Evolutionary conservation across 345 rosid species (phyloP), one percentile per base, ranked within the genome.

Genomic region (Gossypium anomalum): DNA sequence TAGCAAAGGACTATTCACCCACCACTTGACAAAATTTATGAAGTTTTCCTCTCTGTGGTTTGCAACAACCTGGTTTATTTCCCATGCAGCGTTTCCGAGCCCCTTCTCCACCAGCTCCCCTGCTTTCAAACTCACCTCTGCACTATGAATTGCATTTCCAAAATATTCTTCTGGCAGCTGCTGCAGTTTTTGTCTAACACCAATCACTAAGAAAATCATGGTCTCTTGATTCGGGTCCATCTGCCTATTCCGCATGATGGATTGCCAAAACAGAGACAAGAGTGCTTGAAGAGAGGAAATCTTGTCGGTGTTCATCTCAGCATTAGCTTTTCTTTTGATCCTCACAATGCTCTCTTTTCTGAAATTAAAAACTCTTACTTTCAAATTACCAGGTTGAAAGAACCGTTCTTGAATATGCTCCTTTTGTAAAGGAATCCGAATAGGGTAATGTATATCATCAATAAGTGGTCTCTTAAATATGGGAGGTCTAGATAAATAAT

Each of bases 311-410:
- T 71, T 72, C 47, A 74, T 68, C 56, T 82, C 82, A 0, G 7
- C 76, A 34, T 78, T 86, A 25, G 86, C 83, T 77, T 82, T 82
- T 45, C 79, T 78, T 76, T 84, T 82, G 3, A 86, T 86, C 23
- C 41, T 64, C 10, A 75, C 53, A 49, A 83, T 74, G 2, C 64
- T 55, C 9, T 62, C 17, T 8, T 59, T 78, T 9, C 74, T 74
- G 63, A 85, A 80, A 45, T 83, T 76, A 15, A 85, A 83, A 49
- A 81, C 14, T 67, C 79, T 81, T 69, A 75, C 78, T 67, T 73
- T 61, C 71, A 82, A 62, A 7, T 9, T 44, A 16, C 80, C 72
- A 15, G 63, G 16, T 23, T 2, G 38, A 23, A 59, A 3, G 2
- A 23, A 25, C 15, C 25, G 38, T 11, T 57, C 29, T 59, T 59